Conservation (phyloP, 2,329 filamentous ascomycete genomes). For the Lasiodiplodia hormozganensis region DNA sequence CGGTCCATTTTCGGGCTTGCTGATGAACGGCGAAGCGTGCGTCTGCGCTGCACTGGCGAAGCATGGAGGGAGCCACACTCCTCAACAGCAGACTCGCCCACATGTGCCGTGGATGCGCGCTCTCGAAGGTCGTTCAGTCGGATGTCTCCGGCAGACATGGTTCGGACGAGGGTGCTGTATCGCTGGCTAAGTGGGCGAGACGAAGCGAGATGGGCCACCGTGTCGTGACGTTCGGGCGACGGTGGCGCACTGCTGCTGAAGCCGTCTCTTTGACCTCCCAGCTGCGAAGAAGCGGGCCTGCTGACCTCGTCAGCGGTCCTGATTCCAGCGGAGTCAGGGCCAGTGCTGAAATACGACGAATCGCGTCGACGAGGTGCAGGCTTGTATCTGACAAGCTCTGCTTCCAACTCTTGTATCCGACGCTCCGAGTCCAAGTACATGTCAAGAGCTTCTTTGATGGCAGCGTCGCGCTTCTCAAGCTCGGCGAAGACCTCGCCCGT, state of each 20-base stretch:
- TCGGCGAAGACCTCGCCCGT: constrained; percentile 26
- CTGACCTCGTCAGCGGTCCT: neutral
- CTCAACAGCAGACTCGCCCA: neutral
- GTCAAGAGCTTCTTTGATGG: constrained; percentile 27
- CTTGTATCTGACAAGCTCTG: constrained; percentile 6
- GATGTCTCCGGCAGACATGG: constrained; percentile 24
- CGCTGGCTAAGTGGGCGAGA: constrained; percentile 5
- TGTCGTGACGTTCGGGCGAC: neutral
- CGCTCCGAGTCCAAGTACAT: constrained; percentile 25
- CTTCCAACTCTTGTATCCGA: constrained; percentile 10
- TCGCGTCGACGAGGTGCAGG: neutral
- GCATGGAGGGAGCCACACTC: neutral
- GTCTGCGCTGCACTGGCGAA: constrained; percentile 7
- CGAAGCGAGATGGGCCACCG: neutral
- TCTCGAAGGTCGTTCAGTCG: constrained; percentile 10
- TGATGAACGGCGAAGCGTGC: constrained; percentile 16
- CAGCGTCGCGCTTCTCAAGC: constrained; percentile 27
- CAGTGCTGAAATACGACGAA: constrained; percentile 23
- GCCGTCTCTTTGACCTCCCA: neutral
- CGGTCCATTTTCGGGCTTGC: constrained; percentile 10
- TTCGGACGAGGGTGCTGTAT: constrained; percentile 23
- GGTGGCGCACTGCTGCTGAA: neutral
- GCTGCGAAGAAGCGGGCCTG: neutral
- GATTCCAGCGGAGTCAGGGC: constrained; percentile 1
- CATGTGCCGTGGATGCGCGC: constrained; percentile 8